Base-by-base conservation (phyloP, 306 rosid genomes). In the Argentina anserina region DNA sequence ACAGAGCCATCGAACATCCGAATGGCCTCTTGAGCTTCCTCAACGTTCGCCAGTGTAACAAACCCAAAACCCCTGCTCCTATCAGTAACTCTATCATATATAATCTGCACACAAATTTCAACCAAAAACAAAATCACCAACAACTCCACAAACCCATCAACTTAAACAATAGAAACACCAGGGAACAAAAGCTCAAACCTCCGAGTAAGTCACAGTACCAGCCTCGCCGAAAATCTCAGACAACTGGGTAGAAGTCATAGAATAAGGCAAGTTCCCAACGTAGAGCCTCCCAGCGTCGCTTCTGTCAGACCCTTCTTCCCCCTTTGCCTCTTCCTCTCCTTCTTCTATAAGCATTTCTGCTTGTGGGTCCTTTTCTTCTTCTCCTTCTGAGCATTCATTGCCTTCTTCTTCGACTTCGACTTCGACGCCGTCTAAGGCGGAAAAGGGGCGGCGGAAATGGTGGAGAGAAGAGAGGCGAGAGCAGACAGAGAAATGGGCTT, bases 11-110 rank as follows among this genome's bases (percentile, higher is more conserved):
- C 88, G 74, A 91, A 89, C 97, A 84, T 84, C 73, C 82, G 86
- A 85, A 94, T 91, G 62, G 97, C 99, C 58, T 85, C 91, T 76
- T 88, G 73, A 71, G 97, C 96, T 64, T 94, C 96, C 65, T 91
- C 97, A 55, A 78, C 75, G 46, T 79, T 89, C 9, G 68, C 82
- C 99, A 94, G 91, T 26, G 96, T 86, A 39, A 90, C 97, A 88
- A 94, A 94, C 11, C 86, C 99, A 83, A 94, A 94, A 73, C 99
- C 99, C 68, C 99, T 88, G 85, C 97, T 91, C 66, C 97, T 84
- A 67, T 88, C 89, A 1, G 99, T 91, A 66, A 94, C 87, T 72
- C 92, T 92, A 72, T 89, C 93, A 34, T 94, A 91, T n/a, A 94
- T 88, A 8, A 94, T 76, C 97, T 94, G 50, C 36, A 78, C 5